Base-by-base conservation (phyloP, 2,329 filamentous ascomycete species). In the Calonectria ilicicola region DNA sequence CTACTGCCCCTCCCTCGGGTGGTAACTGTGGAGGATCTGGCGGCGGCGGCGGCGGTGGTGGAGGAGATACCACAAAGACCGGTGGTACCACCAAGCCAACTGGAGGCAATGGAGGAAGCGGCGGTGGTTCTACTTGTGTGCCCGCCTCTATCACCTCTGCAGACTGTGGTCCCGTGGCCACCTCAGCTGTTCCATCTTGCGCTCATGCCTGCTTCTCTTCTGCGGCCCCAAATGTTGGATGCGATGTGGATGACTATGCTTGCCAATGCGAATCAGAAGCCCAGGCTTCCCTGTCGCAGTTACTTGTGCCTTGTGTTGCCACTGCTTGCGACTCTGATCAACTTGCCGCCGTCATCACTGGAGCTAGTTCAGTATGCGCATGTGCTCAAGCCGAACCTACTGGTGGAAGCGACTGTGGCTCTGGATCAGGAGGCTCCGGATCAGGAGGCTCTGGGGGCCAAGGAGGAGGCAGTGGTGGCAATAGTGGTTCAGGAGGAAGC, bases 301-400 rank as follows among this genome's bases (percentile, higher is more conserved):
- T 79, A n/a, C 76, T 81, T n/a, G 72, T 79, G 17, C 80, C 81
- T 14, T 82, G 81, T 47, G 80, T 82, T 8, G 75, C 77, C 1
- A 80, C 76, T 0, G 78, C 76, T 4, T 82, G 81, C 63, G 76
- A 75, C 3, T 56, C 77, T 1, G 71, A 67, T 5, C 76, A 77
- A 3, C 69, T 81, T 23, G 75, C 73, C 23, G 79, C 74, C 35
- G 79, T 82, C 3, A 79, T 82, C 44, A 70, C 71, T 14, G 81
- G 80, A 15, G 81, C 80, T 5, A 72, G 67, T n/a, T 71, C 71
- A 6, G 78, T 80, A 1, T 79, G 79, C 38, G 75, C 74, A 7
- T 80, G 72, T 21, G 72, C 72, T 32, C 63, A 65, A 51, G 72
- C 72, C 19, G 64, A 47, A 12, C 56, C 72, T 15, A 67, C 66